Evolutionary conservation across 2,329 filamentous ascomycete species (phyloP).

Genomic region (Amylocarpus encephaloides): DNA sequence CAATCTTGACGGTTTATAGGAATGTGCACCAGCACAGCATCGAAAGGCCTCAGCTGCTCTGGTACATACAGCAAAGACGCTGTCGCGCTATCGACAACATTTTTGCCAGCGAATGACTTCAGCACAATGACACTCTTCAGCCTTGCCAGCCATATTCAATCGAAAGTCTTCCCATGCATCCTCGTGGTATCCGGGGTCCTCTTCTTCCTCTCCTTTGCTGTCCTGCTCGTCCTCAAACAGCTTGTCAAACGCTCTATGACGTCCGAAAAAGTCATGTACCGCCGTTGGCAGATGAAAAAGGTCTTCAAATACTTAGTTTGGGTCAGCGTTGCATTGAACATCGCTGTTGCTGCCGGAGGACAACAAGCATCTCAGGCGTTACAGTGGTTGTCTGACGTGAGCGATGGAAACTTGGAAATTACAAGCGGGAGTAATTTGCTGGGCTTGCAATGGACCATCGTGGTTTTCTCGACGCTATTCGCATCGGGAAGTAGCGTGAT

Average conservation of each 20-base stretch:
- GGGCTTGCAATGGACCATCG: constrained; percentile 4
- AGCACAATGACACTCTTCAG: constrained; percentile 5
- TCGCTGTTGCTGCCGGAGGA: background rate
- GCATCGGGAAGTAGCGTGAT: background rate
- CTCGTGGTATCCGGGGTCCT: background rate
- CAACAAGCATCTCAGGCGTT: constrained; percentile 3
- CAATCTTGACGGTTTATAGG: background rate
- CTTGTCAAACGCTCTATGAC: background rate
- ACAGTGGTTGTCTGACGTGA: constrained; percentile 1
- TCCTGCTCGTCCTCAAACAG: background rate
- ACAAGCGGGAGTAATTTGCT: background rate
- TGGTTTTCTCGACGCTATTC: constrained; percentile 2
- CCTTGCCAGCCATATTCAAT: constrained; percentile 1
- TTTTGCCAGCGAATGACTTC: constrained; percentile 3
- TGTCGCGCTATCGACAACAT: background rate
- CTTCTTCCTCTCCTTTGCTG: background rate
- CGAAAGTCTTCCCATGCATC: constrained; percentile 4
- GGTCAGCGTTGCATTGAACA: constrained; percentile 1
- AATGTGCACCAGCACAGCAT: background rate
- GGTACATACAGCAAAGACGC: constrained; percentile 3
- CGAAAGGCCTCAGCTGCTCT: background rate
- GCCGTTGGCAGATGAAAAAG: background rate
- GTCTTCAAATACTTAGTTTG: constrained; percentile 1
- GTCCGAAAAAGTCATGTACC: background rate
- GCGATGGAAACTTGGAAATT: background rate